Evolutionary conservation across 2,329 filamentous ascomycete genomes (phyloP).

Genomic region (Hypomyces perniciosus): DNA sequence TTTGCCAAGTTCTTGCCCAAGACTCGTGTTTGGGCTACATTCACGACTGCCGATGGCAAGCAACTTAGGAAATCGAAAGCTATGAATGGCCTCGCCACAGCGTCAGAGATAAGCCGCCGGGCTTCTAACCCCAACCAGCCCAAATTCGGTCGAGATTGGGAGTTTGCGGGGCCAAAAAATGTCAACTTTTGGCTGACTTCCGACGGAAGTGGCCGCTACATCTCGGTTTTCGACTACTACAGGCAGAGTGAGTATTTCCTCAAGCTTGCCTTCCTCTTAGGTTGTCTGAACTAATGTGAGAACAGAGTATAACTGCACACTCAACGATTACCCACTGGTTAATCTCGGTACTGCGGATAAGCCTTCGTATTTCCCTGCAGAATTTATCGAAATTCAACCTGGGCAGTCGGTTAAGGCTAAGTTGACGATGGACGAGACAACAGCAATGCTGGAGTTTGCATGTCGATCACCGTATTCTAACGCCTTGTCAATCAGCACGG

Average conservation of each 20-base stretch:
- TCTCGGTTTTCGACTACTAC: slow-evolving; percentile 41
- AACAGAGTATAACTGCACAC: slow-evolving; percentile 29
- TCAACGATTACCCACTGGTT: slow-evolving; percentile 50
- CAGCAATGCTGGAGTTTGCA: slow-evolving; percentile 65
- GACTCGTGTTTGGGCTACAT: slow-evolving; percentile 30
- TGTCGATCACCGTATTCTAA: slow-evolving; percentile 62
- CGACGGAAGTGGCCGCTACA: slow-evolving; percentile 21
- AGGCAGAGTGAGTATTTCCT: slow-evolving; percentile 31
- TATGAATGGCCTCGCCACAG: slow-evolving; percentile 24
- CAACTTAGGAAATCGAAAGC: slow-evolving; percentile 24
- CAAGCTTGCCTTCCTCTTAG: background rate
- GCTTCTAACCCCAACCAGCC: slow-evolving; percentile 17
- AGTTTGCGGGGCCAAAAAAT: slow-evolving; percentile 28
- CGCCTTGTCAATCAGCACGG: slow-evolving; percentile 55
- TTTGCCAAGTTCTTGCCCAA: slow-evolving; percentile 34
- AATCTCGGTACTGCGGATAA: slow-evolving; percentile 56
- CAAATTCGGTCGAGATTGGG: slow-evolving; percentile 17
- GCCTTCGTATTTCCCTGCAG: slow-evolving; percentile 59
- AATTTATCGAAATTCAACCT: slow-evolving; percentile 56
- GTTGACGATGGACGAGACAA: slow-evolving; percentile 55
- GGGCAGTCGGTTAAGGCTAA: slow-evolving; percentile 60
- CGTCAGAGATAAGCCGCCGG: slow-evolving; percentile 18
- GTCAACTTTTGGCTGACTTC: slow-evolving; percentile 27
- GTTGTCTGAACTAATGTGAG: background rate
- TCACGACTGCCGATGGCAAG: slow-evolving; percentile 27